These are phyloP conservation scores for Udeniomyces megalosporus DNA, from an alignment of 768 basidiomycete species.

Conservation along the genomic window DNA sequence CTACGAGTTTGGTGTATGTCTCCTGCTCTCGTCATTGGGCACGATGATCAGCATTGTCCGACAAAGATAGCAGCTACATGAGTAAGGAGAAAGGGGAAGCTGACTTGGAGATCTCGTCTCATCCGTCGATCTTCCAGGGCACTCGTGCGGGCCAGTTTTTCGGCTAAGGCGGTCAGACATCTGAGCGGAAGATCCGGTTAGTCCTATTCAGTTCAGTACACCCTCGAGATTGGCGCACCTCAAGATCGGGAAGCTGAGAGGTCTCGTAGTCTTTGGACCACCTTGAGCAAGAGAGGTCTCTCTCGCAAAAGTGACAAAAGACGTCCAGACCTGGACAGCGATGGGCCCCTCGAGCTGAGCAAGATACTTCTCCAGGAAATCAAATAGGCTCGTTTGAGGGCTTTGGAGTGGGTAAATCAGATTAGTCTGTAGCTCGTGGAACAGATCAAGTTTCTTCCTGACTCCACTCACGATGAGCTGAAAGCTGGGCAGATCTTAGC, in stretches of 20 bases:
- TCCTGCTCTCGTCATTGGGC: too few species aligned
- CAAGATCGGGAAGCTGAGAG: slow-evolving; percentile 52
- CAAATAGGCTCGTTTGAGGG: slow-evolving; percentile 54
- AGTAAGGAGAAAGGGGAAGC: background rate
- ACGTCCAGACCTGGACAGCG: slow-evolving; percentile 79
- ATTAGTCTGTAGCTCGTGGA: too few species aligned
- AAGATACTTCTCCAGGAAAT: slow-evolving; percentile 76
- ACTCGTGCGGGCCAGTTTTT: slow-evolving; percentile 72
- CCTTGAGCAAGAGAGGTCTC: slow-evolving; percentile 44
- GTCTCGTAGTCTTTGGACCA: slow-evolving; percentile 49
- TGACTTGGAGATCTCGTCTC: slow-evolving; percentile 80
- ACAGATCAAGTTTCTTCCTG: too few species aligned
- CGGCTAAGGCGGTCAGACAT: slow-evolving; percentile 59
- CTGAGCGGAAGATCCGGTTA: slow-evolving; percentile 29
- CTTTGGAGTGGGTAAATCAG: slow-evolving; percentile 36
- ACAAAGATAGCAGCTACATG: too few species aligned
- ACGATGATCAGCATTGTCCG: too few species aligned
- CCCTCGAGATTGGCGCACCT: slow-evolving; percentile 36
- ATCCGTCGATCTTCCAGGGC: slow-evolving; percentile 78
- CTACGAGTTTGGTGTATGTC: slow-evolving; percentile 66
- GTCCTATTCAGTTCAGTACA: background rate
- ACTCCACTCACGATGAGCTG: too few species aligned
- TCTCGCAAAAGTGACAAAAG: slow-evolving; percentile 58
- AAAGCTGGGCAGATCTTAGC: too few species aligned
- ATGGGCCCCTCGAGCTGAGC: slow-evolving; percentile 70